A percentile compares a stretch with the other conserved stretches of the same genome.
Conservation (phyloP, 345 rosid genomes). For the Punica granatum region DNA sequence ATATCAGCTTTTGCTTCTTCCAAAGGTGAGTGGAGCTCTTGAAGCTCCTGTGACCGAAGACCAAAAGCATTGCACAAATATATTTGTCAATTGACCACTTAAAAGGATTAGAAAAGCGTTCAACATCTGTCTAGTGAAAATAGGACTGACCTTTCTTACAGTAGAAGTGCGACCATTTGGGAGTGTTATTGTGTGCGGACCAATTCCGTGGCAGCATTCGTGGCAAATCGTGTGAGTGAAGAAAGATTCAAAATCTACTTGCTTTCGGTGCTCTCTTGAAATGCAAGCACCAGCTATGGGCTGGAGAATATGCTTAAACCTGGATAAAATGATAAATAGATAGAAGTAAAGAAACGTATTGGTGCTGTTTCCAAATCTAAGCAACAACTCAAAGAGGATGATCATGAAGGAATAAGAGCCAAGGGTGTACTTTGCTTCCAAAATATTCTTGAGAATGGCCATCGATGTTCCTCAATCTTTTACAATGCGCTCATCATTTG, state of each 20-base stretch:
- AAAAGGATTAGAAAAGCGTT: background rate
- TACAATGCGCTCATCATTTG: conserved; percentile 87
- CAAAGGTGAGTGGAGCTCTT: conserved; percentile 80
- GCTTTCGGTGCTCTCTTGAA: conserved; percentile 53
- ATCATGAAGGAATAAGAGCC: conserved; percentile 9
- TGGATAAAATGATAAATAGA: conserved; percentile 15
- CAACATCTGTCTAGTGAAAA: conserved; percentile 1
- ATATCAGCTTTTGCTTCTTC: conserved; percentile 98
- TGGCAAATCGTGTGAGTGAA: conserved; percentile 92
- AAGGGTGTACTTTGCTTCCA: conserved; percentile 66
- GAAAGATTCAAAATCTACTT: conserved; percentile 93
- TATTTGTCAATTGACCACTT: background rate
- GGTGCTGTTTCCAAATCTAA: background rate
- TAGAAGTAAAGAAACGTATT: conserved; percentile 9
- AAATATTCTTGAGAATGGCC: conserved; percentile 90
- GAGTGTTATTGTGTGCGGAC: conserved; percentile 85
- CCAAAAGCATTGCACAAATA: background rate
- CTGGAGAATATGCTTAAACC: conserved; percentile 80
- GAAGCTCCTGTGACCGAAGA: conserved; percentile 58
- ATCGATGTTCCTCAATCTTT: conserved; percentile 92
- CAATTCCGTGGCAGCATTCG: conserved; percentile 96
- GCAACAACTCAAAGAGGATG: conserved; percentile 11
- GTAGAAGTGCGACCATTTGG: conserved; percentile 80
- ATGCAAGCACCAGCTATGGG: conserved; percentile 73
- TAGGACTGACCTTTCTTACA: conserved; percentile 64